Base-by-base conservation (phyloP, 208 protist genomes). In the Acanthamoeba culbertsoni region DNA sequence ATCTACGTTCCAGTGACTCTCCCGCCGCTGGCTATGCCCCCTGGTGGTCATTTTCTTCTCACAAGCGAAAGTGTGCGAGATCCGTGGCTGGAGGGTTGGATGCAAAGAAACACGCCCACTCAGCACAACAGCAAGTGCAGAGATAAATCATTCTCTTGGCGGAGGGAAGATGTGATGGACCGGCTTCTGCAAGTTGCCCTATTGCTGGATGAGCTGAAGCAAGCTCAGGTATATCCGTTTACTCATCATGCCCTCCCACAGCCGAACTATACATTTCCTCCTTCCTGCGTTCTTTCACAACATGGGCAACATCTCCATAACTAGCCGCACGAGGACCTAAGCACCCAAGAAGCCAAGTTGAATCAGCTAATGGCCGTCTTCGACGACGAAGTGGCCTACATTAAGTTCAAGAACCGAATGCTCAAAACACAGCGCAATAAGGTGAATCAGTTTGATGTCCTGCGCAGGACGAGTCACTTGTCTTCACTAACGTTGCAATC, bases 321-420 rank as follows among this genome's bases (percentile, higher is more conserved):
- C 73, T 55, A 84, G 73, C 73, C 73, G 1, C 73, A 84, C n/a
- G n/a, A n/a, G 55, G 73, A 84, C 43, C 48, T 84, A 1, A 55
- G 43, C 45, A 43, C 45, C n/a, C 48, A 84, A 20, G 73, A 84
- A 43, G 26, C 12, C 73, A 28, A 0, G 23, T 28, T 84, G n/a
- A 43, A 37, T 2, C 43, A 84, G 73, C 73, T 84, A 20, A 84
- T 84, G 73, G n/a, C 43, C 5, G 45, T 84, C 26, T 84, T 84
- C 26, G 73, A 84, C 5, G 73, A 84, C 73, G 73, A 84, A 31
- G 73, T 55, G 7, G 73, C 37, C 73, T 84, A 84, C 43, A 55
- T 42, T 20, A 12, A 18, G 14, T 84, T 84, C 73, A 84, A 84
- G 43, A 84, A 84, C 28, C 73, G 73, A 37, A 55, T 55, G 43